These are phyloP conservation scores for Crotalaria pallida DNA, from an alignment of 306 rosid species.

Conservation along the genomic window DNA sequence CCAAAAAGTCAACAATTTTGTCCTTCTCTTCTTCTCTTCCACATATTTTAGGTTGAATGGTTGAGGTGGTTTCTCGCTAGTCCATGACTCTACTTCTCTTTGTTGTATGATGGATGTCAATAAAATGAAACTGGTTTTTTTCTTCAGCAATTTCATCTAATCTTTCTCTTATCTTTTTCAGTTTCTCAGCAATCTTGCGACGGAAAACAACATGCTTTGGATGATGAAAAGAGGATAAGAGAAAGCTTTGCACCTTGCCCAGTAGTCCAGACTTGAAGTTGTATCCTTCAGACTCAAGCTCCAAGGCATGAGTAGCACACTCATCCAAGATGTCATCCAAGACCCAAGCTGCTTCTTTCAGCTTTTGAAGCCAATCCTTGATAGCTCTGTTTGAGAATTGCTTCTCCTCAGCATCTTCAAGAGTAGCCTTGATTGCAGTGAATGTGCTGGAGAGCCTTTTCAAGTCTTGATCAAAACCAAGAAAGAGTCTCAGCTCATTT, in stretches of 20 bases:
- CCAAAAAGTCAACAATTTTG: conserved; percentile 9
- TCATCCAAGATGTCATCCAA: conserved; percentile 29
- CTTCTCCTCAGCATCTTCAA: conserved; percentile 28
- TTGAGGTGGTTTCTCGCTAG: conserved; percentile 12
- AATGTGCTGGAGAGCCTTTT: background rate
- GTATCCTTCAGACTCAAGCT: background rate
- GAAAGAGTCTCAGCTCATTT: background rate
- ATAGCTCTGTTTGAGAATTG: background rate
- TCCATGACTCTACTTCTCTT: background rate
- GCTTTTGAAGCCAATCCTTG: conserved; percentile 15
- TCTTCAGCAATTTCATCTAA: conserved; percentile 3
- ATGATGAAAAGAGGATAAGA: conserved; percentile 6
- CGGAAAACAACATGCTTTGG: background rate
- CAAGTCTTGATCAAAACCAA: background rate
- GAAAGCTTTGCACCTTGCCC: background rate
- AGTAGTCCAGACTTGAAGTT: background rate
- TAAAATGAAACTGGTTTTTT: background rate
- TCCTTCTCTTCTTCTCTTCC: conserved; percentile 19
- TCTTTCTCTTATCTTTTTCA: conserved; percentile 5
- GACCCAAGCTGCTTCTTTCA: background rate
- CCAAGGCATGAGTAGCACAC: background rate
- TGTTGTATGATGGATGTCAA: background rate
- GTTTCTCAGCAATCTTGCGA: background rate
- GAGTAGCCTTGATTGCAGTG: conserved; percentile 9
- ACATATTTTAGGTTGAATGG: background rate